Percentiles rank a stretch among this genome's conserved stretches.
Evolutionary conservation across 1,139 yeast species (phyloP).

Genomic region (Suzukiozyma palmioleophila): DNA sequence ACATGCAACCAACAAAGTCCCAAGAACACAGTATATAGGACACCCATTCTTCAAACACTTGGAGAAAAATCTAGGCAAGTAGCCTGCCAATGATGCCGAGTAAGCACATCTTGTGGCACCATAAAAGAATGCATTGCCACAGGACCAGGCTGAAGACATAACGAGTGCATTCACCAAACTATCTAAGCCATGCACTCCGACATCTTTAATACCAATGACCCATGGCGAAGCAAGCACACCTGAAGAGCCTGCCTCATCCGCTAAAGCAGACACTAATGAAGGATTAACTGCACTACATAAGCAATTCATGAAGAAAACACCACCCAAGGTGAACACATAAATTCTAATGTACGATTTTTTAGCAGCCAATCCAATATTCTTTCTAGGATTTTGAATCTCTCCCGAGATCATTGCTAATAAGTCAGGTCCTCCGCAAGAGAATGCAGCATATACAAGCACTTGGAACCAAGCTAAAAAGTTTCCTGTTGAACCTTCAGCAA

Average conservation of each 20-base stretch:
- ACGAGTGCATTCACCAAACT: conserved; percentile 32
- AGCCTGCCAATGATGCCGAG: conserved; percentile 35
- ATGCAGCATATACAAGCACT: conserved; percentile 34
- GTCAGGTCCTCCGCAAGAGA: conserved; percentile 43
- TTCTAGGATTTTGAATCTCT: conserved; percentile 31
- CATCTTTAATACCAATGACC: conserved; percentile 35
- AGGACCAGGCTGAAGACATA: conserved; percentile 34
- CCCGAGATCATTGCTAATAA: conserved; percentile 30
- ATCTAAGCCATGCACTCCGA: conserved; percentile 34
- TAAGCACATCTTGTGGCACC: conserved; percentile 34
- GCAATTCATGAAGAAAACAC: conserved; percentile 33
- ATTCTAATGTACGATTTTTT: conserved; percentile 29
- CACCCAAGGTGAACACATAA: conserved; percentile 18
- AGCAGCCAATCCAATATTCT: conserved; percentile 30
- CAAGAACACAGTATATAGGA: conserved; percentile 30
- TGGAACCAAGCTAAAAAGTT: conserved; percentile 34
- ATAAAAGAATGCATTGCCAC: conserved; percentile 35
- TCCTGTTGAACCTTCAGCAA: conserved; percentile 30
- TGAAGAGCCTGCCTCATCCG: conserved; percentile 13
- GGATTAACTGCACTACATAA: conserved; percentile 33
- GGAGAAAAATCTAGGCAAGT: conserved; percentile 31
- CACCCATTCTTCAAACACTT: conserved; percentile 31
- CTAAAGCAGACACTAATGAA: conserved; percentile 20
- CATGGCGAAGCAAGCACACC: conserved; percentile 39
- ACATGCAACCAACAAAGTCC: conserved; percentile 19